phyloP scores from a whole-genome alignment of 495 filamentous ascomycete genomes.

The Letharia columbiana region DNA sequence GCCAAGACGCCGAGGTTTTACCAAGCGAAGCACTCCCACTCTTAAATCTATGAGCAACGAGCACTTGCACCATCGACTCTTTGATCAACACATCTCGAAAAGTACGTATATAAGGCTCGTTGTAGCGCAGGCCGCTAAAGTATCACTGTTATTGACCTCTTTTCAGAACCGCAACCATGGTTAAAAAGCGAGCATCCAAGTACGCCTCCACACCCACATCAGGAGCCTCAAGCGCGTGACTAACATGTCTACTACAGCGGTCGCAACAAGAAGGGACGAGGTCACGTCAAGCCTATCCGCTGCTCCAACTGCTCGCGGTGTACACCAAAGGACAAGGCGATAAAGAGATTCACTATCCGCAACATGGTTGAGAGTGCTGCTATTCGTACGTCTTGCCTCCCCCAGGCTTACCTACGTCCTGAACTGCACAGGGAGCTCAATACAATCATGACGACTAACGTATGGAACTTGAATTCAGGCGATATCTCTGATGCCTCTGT shows the following conservation, averaged over 20 bases:
- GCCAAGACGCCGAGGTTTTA: neutral
- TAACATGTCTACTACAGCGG: conserved; percentile 52
- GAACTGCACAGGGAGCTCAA: neutral
- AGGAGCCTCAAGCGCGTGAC: conserved; percentile 9
- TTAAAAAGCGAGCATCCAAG: conserved; percentile 99
- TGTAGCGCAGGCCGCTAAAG: too few species aligned
- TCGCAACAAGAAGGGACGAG: conserved; percentile 99
- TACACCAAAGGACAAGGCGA: conserved; percentile 99
- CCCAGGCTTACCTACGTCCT: neutral
- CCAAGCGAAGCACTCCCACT: conserved; percentile 14
- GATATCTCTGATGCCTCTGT: conserved; percentile 99
- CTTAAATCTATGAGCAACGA: conserved; percentile 3
- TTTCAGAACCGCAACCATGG: conserved; percentile 70
- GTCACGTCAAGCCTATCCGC: conserved; percentile 98
- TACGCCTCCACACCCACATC: conserved; percentile 36
- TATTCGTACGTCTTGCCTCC: conserved; percentile 76
- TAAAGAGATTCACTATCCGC: conserved; percentile 99
- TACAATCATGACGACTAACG: neutral
- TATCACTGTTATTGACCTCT: neutral
- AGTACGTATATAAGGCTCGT: neutral
- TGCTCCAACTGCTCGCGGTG: conserved; percentile 99
- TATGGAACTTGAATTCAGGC: conserved; percentile 46
- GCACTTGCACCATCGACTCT: neutral
- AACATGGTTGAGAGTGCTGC: conserved; percentile 99
- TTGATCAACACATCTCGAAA: conserved; percentile 1